These are phyloP conservation scores for Aspergillus avenaceus DNA, from an alignment of 495 filamentous ascomycete species.

Conservation along the genomic window DNA sequence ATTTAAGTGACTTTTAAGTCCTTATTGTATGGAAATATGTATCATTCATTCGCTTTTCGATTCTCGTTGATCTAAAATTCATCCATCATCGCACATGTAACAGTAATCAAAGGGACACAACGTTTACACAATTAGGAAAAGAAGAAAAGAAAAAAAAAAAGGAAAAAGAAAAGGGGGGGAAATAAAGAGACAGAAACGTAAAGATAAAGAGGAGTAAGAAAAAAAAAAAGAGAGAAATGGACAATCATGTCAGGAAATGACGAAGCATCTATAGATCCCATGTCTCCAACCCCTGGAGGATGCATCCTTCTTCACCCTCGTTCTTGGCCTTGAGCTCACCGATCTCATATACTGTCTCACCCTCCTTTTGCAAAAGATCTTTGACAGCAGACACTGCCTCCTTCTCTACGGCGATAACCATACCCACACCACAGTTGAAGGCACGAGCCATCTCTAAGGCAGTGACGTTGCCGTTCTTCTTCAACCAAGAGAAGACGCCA, in stretches of 20 bases:
- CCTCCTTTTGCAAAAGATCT: conserved; percentile 51
- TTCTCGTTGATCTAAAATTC: neutral
- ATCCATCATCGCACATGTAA: conserved; percentile 5
- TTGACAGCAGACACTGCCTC: conserved; percentile 49
- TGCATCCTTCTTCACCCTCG: conserved; percentile 57
- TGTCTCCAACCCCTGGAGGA: conserved; percentile 62
- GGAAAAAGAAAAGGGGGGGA: neutral
- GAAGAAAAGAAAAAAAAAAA: neutral
- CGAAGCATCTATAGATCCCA: conserved; percentile 54
- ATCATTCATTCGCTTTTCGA: conserved; percentile 6
- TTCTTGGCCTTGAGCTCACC: conserved; percentile 58
- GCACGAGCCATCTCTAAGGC: conserved; percentile 76
- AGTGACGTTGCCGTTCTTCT: conserved; percentile 67
- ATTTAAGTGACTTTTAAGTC: conserved; percentile 10
- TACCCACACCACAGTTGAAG: conserved; percentile 94
- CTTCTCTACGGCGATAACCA: conserved; percentile 75
- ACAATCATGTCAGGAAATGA: neutral
- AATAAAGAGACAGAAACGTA: neutral
- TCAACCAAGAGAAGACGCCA: conserved; percentile 79
- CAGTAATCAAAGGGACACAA: neutral
- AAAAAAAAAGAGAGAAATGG: conserved; percentile 13
- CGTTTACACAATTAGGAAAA: too few species aligned
- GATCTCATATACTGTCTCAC: conserved; percentile 75
- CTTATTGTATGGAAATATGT: conserved; percentile 12
- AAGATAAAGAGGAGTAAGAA: neutral